A percentile compares a stretch with the other conserved stretches of the same genome.
These are phyloP conservation scores for Trichoderma asperelloides DNA, from an alignment of 495 filamentous ascomycete genomes.

Conservation along the genomic window DNA sequence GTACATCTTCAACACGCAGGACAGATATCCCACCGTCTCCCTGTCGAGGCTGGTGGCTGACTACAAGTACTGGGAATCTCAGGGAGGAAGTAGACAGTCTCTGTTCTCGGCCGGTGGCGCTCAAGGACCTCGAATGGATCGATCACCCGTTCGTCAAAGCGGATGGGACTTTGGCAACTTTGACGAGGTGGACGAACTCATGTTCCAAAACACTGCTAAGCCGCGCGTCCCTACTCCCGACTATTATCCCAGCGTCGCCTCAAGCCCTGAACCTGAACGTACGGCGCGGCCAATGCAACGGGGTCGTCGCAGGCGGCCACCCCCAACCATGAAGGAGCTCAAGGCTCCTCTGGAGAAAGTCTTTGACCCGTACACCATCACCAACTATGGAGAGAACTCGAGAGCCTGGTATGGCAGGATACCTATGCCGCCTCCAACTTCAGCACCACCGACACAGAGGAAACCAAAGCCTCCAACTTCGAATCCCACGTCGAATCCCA, in stretches of 20 bases:
- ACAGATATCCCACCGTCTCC: slow-evolving; percentile 61
- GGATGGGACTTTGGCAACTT: slow-evolving; percentile 94
- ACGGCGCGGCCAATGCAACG: slow-evolving; percentile 28
- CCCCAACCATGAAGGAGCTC: slow-evolving; percentile 39
- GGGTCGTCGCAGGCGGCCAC: slow-evolving; percentile 40
- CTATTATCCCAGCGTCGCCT: slow-evolving; percentile 41
- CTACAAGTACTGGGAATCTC: slow-evolving; percentile 78
- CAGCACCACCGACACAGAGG: slow-evolving; percentile 46
- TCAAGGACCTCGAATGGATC: slow-evolving; percentile 40
- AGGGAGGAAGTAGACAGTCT: slow-evolving; percentile 74
- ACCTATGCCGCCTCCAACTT: slow-evolving; percentile 26
- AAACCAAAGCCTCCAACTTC: slow-evolving; percentile 25
- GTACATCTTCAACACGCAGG: slow-evolving; percentile 51
- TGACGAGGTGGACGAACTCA: slow-evolving; percentile 64
- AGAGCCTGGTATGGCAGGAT: slow-evolving; percentile 37
- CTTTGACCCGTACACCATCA: slow-evolving; percentile 48
- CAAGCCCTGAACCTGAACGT: slow-evolving; percentile 24
- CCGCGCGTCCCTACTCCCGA: slow-evolving; percentile 38
- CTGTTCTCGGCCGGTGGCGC: slow-evolving; percentile 73
- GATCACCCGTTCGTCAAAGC: slow-evolving; percentile 42
- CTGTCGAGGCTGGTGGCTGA: slow-evolving; percentile 68
- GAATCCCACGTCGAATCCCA: no score
- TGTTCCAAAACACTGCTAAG: slow-evolving; percentile 34
- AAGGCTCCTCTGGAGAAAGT: slow-evolving; percentile 46
- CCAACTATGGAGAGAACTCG: slow-evolving; percentile 47